These are phyloP conservation scores for Mallotus nudiflorus DNA, from an alignment of 345 rosid species.

Conservation along the genomic window DNA sequence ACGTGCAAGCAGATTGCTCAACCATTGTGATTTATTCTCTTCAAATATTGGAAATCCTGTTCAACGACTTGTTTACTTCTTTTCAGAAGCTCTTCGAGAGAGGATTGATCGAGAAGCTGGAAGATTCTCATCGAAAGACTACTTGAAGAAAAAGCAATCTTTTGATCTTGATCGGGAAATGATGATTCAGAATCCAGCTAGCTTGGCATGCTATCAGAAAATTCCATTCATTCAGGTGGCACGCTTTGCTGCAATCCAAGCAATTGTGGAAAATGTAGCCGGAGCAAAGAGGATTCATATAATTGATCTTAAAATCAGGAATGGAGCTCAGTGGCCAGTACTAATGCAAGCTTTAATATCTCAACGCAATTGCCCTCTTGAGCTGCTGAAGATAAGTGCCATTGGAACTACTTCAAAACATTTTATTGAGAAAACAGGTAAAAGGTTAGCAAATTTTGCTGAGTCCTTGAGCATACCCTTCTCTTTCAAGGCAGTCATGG, in stretches of 20 bases:
- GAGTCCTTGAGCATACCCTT: slow-evolving; percentile 41
- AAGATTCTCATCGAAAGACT: slow-evolving; percentile 3
- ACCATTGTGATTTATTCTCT: slow-evolving; percentile 23
- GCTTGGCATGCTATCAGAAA: slow-evolving; percentile 1
- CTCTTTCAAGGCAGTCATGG: slow-evolving; percentile 41
- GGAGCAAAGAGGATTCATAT: slow-evolving; percentile 35
- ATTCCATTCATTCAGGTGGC: slow-evolving; percentile 32
- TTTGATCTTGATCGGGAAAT: background rate
- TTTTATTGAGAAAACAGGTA: slow-evolving; percentile 41
- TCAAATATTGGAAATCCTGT: slow-evolving; percentile 25
- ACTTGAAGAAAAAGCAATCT: background rate
- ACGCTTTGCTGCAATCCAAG: slow-evolving; percentile 34
- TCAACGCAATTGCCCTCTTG: slow-evolving; percentile 20
- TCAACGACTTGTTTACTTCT: slow-evolving; percentile 29
- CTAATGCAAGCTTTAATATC: slow-evolving; percentile 36
- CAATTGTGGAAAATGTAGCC: slow-evolving; percentile 31
- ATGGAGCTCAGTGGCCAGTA: slow-evolving; percentile 24
- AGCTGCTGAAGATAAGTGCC: slow-evolving; percentile 39
- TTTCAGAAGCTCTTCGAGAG: slow-evolving; percentile 20
- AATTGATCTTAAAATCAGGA: slow-evolving; percentile 34
- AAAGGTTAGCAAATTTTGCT: slow-evolving; percentile 43
- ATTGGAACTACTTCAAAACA: slow-evolving; percentile 33
- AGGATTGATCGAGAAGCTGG: slow-evolving; percentile 29
- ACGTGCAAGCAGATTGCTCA: slow-evolving; percentile 21
- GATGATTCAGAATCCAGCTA: background rate